Evolutionary conservation across 306 rosid species (phyloP), one percentile per base, ranked within the genome.

Genomic region (Prunus fruticosa): DNA sequence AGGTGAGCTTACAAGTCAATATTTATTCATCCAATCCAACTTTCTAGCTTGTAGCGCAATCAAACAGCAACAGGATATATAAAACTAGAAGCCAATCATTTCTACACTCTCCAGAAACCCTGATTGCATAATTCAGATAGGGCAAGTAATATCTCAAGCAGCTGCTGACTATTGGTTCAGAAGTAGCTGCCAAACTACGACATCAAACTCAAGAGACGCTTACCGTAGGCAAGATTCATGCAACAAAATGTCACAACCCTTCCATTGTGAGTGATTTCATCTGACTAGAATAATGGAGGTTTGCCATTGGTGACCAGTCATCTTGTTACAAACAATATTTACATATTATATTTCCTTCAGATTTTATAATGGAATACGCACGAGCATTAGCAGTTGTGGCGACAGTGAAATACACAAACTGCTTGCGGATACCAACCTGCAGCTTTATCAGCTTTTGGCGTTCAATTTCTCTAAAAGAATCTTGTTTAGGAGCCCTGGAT

Each of bases 401-500:
- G 9, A 38, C 43, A 38, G 57, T 22, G 65, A 67, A 20, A 20
- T 67, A 20, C 30, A 53, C 6, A 52, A 52, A 38, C 16, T 73
- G 56, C 25, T 60, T 60, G 57, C 74, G 52, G 63, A 30, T 70
- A 53, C 52, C 12, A 32, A 76, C 75, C 32, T 60, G 38, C 57
- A 73, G 69, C 25, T 63, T 41, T 32, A 76, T 90, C 87, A 95
- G 87, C 88, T 90, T 83, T 86, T 63, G 60, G 92, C 87, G 63
- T 92, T 89, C 75, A 95, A 80, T 79, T 89, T 92, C 80, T 90
- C 92, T 73, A 88, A 66, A 57, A 95, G 97, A 72, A 95, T 89
- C 88, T 89, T 92, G 92, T 89, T 95, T 30, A 95, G 82, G 57
- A 95, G 81, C 76, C 89, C 89, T 0, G 99, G 97, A 80, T 90